Evolutionary conservation across 768 basidiomycete species (phyloP), one percentile per base, ranked within the genome.

Genomic region (Pleurotus sapidus): DNA sequence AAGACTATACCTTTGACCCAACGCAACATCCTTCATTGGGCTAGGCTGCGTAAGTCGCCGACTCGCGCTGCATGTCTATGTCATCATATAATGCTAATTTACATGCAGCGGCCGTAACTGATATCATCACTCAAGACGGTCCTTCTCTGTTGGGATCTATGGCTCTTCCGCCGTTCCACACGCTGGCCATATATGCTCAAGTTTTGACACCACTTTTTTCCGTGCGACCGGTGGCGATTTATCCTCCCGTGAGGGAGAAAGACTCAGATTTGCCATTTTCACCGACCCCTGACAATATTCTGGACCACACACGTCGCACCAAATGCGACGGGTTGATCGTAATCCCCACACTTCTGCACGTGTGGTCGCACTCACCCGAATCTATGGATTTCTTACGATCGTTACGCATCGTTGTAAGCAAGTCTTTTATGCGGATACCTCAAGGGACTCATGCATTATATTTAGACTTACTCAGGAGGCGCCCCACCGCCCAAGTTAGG

Each of bases 151-250:
- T 72, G 27, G 65, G 63, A 27, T 62, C 59, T 6, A 70, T 72
- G 66, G 60, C 63, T 11, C 62, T 78, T 15, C 77, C 78, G 3
- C 39, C 75, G 5, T 79, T 80, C 63, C 76, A 80, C 56, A 65
- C 65, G 0, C 56, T 72, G 3, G 76, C 77, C 1, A 37, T 72
- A 7, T 53, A 53, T 9, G 50, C 63, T 0, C 74, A 76, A 34
- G 48, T 78, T 0, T 54, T 74, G 3, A 24, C 60, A 20, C 66
- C 74, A 1, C 30, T 77, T 14, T 68, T 63, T 20, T 54, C 27
- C 20, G 50, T 70, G 5, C 39, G 59, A 1, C 60, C 70, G 3
- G 63, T 70, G 0, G 65, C 59, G 6, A 37, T 78, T 1, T 77
- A 68, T 53, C 68, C 76, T n/a, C 77, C 74, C 3, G 59, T 61